Evolutionary conservation across 1,284 basidiomycete genomes (phyloP), one percentile per base, ranked within the genome.

Genomic region (Sphaerobolus stellatus): DNA sequence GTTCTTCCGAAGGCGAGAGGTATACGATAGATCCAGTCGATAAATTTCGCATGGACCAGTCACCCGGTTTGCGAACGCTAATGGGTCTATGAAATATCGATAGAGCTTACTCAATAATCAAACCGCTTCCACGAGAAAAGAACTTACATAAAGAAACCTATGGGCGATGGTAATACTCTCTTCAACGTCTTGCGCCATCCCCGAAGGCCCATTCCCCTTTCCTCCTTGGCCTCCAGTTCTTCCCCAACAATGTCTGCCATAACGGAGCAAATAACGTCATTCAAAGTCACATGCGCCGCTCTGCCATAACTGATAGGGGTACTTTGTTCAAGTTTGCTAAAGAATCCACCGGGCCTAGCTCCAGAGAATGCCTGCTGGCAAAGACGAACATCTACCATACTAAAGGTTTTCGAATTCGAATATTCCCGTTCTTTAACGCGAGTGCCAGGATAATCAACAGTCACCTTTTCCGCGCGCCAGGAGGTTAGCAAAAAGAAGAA

Each of bases 221-320:
- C 33, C 62, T 51, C 49, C 20, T 50, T 50, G 33, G 22, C 20
- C 20, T 20, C 16, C 13, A 31, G 33, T 18, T 67, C 61, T 24
- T 54, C 46, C 22, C 54, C 65, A 4, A 67, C 54, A 0, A 67
- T 64, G 45, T 69, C 66, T 36, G 59, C 62, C 64, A 68, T 66
- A 13, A 69, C 61, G 1, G 67, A 56, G 46, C 67, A 69, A 40
- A 68, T 62, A 20, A 68, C 63, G 47, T 69, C 67, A 56, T 69
- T 69, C 27, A 69, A 52, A 13, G 67, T 69, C 43, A 69, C 18
- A 24, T 50, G 48, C n/a, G 29, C 31, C 13, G 45, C 9, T 11
- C 33, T n/a, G 33, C n/a, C 11, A 34, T 34, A 11, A 11, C 11
- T 34, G n/a, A 11, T 11, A 11, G 33, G n/a, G 11, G 11, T 34